Evolutionary conservation across 192 early-diverging fungal species (phyloP).

Genomic region (Mycoemilia scoparia): DNA sequence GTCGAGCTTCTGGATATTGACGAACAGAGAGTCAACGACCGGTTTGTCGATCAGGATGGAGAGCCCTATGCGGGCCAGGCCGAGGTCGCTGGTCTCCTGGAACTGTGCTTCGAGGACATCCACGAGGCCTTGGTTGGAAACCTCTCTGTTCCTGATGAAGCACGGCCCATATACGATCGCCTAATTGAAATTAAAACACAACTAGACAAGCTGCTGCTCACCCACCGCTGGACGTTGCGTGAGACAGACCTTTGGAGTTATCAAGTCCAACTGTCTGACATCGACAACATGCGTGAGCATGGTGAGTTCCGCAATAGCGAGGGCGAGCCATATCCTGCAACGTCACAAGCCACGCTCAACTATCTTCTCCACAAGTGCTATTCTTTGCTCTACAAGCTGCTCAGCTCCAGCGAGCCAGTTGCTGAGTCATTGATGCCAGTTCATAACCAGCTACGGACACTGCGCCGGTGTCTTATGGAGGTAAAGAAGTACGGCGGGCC

Average conservation of each 20-base stretch:
- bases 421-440: slow-evolving; percentile 65
- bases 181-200: slow-evolving; percentile 52
- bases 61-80: slow-evolving; percentile 63
- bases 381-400: slow-evolving; percentile 62
- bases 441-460: slow-evolving; percentile 69
- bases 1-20: slow-evolving; percentile 64
- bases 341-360: slow-evolving; percentile 58
- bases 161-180: slow-evolving; percentile 38
- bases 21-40: slow-evolving; percentile 55
- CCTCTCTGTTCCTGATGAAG: slow-evolving; percentile 37
- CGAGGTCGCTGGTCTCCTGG: slow-evolving; percentile 59
- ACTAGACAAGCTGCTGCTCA: slow-evolving; percentile 56
- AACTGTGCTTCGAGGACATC: slow-evolving; percentile 60
- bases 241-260: slow-evolving; percentile 64
- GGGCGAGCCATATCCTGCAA: slow-evolving; percentile 36
- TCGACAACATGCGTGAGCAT: slow-evolving; percentile 63
- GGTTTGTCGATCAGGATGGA: slow-evolving; percentile 51
- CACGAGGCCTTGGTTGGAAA: slow-evolving; percentile 63
- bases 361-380: slow-evolving; percentile 72
- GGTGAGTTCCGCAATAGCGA: slow-evolving; percentile 64
- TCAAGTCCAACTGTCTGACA: slow-evolving; percentile 60
- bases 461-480: slow-evolving; percentile 56
- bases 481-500: slow-evolving; percentile 68
- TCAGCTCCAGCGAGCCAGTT: slow-evolving; percentile 61
- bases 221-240: slow-evolving; percentile 57